Evolutionary conservation across 2,329 filamentous ascomycete species (phyloP).

Genomic region (Aspergillus chevalieri): DNA sequence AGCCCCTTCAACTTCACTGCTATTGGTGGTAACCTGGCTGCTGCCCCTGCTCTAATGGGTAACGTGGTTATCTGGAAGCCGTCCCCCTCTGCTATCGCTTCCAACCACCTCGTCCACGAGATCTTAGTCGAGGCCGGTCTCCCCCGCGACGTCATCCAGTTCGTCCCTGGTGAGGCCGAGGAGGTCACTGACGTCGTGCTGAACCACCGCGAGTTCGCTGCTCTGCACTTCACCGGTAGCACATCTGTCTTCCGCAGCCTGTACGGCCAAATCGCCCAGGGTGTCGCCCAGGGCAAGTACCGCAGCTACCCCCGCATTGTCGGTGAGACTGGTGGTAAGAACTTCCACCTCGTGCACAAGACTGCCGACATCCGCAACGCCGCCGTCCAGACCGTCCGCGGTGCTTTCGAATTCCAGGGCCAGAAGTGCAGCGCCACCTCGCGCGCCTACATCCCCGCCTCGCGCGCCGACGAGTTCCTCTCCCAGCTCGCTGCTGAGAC

Average conservation of each 20-base stretch:
- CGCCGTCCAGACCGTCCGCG: conserved; percentile 73
- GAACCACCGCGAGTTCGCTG: conserved; percentile 71
- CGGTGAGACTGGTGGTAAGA: conserved; percentile 88
- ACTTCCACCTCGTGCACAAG: conserved; percentile 78
- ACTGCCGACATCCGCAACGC: conserved; percentile 74
- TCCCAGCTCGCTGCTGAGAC: conserved; percentile 62
- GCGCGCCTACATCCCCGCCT: conserved; percentile 69
- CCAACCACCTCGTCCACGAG: conserved; percentile 83
- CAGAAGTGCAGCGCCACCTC: conserved; percentile 88
- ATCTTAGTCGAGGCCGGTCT: conserved; percentile 88
- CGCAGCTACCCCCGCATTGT: conserved; percentile 80
- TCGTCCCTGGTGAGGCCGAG: conserved; percentile 80
- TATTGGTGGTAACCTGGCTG: conserved; percentile 80
- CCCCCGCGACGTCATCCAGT: conserved; percentile 85
- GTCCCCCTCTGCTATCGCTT: conserved; percentile 81
- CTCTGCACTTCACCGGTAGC: conserved; percentile 92
- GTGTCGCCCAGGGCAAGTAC: conserved; percentile 76
- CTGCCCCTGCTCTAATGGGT: conserved; percentile 77
- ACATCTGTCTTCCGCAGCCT: conserved; percentile 85
- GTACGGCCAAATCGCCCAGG: conserved; percentile 77
- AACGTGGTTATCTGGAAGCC: conserved; percentile 98
- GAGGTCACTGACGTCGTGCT: conserved; percentile 75
- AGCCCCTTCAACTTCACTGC: conserved; percentile 97
- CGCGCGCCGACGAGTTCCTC: conserved; percentile 67
- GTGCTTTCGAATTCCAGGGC: conserved; percentile 84